Conservation (phyloP, 192 early-diverging fungal species). For the Umbelopsis sp. region DNA sequence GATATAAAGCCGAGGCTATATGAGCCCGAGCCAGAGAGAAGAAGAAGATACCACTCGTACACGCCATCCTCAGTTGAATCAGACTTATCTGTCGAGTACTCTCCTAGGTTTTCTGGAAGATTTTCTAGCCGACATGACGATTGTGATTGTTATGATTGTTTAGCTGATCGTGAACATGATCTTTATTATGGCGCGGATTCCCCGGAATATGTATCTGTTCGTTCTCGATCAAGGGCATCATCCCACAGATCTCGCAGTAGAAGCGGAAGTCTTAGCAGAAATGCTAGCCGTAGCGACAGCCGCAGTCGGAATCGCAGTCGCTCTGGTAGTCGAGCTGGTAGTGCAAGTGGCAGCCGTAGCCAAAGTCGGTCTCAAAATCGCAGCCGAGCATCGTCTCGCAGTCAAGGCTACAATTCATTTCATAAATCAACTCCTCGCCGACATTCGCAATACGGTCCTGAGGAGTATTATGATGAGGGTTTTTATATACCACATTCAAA, state of each 20-base stretch:
- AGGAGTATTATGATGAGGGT: constrained; percentile 3
- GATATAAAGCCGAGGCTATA: constrained; percentile 1
- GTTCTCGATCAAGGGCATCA: constrained; percentile 9
- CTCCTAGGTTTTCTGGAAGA: background rate
- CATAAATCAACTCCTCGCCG: constrained; percentile 2
- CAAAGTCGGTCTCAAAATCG: background rate
- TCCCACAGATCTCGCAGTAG: background rate
- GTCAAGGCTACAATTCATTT: background rate
- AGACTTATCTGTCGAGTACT: background rate
- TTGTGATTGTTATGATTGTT: background rate
- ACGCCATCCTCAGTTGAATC: constrained; percentile 6
- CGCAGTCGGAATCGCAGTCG: constrained; percentile 10
- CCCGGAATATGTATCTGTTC: background rate
- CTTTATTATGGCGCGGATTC: background rate
- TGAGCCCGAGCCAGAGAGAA: background rate
- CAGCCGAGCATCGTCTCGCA: background rate
- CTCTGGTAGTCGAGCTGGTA: background rate
- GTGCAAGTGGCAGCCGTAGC: background rate
- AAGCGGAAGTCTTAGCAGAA: constrained; percentile 1
- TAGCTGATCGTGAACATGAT: background rate
- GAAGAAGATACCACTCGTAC: background rate
- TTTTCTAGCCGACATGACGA: constrained; percentile 5
- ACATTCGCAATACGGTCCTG: constrained; percentile 4
- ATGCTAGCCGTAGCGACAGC: background rate
- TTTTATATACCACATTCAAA: background rate